Evolutionary conservation across 495 filamentous ascomycete genomes (phyloP).

Genomic region (Lepidopterella palustris): DNA sequence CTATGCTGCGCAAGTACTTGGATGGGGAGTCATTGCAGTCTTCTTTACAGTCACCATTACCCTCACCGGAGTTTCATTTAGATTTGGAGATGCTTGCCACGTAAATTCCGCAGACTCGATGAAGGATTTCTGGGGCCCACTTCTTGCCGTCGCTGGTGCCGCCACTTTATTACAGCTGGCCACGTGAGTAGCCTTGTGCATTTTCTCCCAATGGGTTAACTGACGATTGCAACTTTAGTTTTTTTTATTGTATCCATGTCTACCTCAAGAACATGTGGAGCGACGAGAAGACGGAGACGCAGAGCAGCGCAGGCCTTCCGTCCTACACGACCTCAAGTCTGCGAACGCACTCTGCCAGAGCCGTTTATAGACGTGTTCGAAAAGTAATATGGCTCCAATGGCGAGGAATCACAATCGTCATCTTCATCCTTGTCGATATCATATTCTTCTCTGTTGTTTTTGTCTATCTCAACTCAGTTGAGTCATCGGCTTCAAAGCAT

Average conservation of each 20-base stretch:
- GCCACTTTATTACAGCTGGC: conserved; percentile 70
- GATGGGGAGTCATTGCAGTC: conserved; percentile 75
- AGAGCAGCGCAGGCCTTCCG: conserved; percentile 64
- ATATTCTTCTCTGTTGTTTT: conserved; percentile 90
- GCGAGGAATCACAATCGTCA: conserved; percentile 79
- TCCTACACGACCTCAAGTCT: conserved; percentile 69
- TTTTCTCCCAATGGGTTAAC: neutral
- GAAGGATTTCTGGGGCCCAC: conserved; percentile 82
- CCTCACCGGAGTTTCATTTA: conserved; percentile 86
- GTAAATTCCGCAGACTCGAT: conserved; percentile 79
- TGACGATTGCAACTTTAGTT: conserved; percentile 57
- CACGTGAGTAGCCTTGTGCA: conserved; percentile 34
- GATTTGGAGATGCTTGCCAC: conserved; percentile 86
- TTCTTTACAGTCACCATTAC: conserved; percentile 67
- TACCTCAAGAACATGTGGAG: conserved; percentile 75
- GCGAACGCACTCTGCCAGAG: conserved; percentile 74
- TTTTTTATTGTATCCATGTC: conserved; percentile 90
- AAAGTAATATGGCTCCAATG: conserved; percentile 90
- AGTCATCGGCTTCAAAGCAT: conserved; percentile 50
- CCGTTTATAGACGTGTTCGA: conserved; percentile 77
- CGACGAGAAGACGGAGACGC: conserved; percentile 52
- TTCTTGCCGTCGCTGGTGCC: conserved; percentile 70
- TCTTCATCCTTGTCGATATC: conserved; percentile 81
- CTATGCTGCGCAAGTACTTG: conserved; percentile 70
- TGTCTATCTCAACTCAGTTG: conserved; percentile 70